Base-by-base conservation (phyloP, 116 monocot genomes). In the Posidonia oceanica region DNA sequence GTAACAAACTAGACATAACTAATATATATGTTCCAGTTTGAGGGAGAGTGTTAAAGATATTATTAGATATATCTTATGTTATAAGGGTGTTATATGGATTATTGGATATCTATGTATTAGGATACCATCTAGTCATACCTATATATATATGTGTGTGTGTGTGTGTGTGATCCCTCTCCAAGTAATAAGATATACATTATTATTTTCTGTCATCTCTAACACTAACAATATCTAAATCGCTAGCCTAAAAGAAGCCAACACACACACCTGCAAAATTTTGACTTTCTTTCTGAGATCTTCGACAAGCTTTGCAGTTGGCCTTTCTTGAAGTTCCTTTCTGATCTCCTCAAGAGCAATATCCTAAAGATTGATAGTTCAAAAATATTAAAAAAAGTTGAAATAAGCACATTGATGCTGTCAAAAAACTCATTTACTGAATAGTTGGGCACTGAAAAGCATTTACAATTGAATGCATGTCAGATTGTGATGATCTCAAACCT, bases 261-360 rank as follows among this genome's bases (percentile, higher is more conserved):
- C 39, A 18, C 40, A 39, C 39, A 96, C 96, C 96, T 96, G 96
- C 78, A 96, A 81, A 73, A 96, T 91, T 80, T 91, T 81, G 59
- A 96, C 83, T 82, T 96, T 91, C 71, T 96, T 96, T 58, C 76
- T 84, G 10, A 96, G 81, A 85, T 96, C 96, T 39, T 96, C 91
- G 62, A 96, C 89, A 64, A 89, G 79, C 69, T 89, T 96, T 74
- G 61, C 61, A 17, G 91, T 89, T 61, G 96, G 96, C 62, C 91
- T 85, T 76, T 91, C 96, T 69, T 96, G 82, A 69, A 96, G 86
- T 74, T 96, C 96, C 74, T 89, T 91, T 69, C 57, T 91, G 48
- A 89, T 73, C 23, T 83, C 81, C 69, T 78, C 40, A 60, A 96
- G 77, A 71, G 78, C 73, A 64, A 68, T 74, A 60, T 96, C 96